Base-by-base conservation (phyloP, 2,329 filamentous ascomycete species). In the Mariannaea elegans region DNA sequence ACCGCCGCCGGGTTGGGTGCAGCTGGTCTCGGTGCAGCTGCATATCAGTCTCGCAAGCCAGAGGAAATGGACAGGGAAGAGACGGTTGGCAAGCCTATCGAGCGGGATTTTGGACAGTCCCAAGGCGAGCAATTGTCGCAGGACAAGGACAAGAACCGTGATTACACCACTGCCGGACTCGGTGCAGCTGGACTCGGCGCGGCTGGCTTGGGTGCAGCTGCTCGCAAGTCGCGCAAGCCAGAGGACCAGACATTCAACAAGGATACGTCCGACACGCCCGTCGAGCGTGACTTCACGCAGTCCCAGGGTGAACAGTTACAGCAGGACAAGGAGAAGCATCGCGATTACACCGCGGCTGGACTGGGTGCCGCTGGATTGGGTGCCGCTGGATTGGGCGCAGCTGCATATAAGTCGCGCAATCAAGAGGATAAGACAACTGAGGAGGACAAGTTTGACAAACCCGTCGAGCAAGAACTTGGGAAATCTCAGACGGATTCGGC, bases 171-270 rank as follows among this genome's bases (percentile, higher is more conserved):
- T 14, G 42, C 42, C 5, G 42, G 23, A 12, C 12, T 45, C 3
- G 42, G 42, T 8, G 23, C 42, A 3, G 42, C 19, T n/a, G 42
- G 64, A 3, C 19, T 67, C 1, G 59, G 65, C 0, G 64, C 53
- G 8, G 64, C 14, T 23, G 49, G 24, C 5, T 27, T 44, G 7
- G 49, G 38, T 34, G 49, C 49, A 9, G 49, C 36, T 14, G 27
- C 38, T 32, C 16, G 23, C 7, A 5, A 5, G 19, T 19, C 39
- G 5, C 39, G 16, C 5, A 42, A 21, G 39, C 16, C 16, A 9
- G 39, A 42, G 7, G 39, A 42, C 10, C n/a, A n/a, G n/a, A 42
- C 10, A 14, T n/a, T 36, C n/a, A n/a, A n/a, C n/a, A n/a, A 27
- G 6, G 24, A 27, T 9, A 6, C 24, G n/a, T n/a, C n/a, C 9